These are phyloP conservation scores for Fomes fomentarius DNA, from an alignment of 1,284 basidiomycete species.

Conservation along the genomic window DNA sequence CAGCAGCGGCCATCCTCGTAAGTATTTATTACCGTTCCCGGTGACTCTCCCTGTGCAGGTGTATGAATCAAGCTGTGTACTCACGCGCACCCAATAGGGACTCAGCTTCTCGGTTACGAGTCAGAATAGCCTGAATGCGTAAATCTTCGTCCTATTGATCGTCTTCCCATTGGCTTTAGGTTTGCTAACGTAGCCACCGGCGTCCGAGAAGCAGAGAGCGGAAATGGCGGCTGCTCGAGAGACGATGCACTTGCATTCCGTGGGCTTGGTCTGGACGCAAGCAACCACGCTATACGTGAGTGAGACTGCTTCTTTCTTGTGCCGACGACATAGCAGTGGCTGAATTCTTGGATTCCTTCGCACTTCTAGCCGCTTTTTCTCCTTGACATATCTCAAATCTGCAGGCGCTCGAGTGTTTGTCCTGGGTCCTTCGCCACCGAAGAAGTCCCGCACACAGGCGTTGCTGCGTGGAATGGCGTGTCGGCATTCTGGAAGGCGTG, in stretches of 20 bases:
- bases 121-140: background rate
- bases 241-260: no score
- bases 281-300: slow-evolving; percentile 2
- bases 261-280: background rate
- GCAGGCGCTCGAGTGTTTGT: no score
- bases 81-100: background rate
- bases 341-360: slow-evolving; percentile 5
- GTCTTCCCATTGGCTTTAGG: background rate
- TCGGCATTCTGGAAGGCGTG: slow-evolving; percentile 1
- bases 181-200: background rate
- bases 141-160: background rate
- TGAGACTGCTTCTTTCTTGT: slow-evolving; percentile 1
- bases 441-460: background rate
- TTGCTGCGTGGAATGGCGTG: slow-evolving; percentile 1
- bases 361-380: background rate
- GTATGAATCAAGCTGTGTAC: background rate
- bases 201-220: no score
- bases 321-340: background rate
- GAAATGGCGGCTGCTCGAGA: no score
- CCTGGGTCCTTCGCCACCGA: slow-evolving; percentile 12
- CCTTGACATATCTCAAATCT: no score
- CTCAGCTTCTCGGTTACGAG: background rate
- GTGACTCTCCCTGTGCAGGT: background rate
- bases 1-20: slow-evolving; percentile 1
- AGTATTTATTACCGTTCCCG: background rate